These are phyloP conservation scores for Avena sativa DNA, from an alignment of 176 grass and related monocot species.

Conservation along the genomic window DNA sequence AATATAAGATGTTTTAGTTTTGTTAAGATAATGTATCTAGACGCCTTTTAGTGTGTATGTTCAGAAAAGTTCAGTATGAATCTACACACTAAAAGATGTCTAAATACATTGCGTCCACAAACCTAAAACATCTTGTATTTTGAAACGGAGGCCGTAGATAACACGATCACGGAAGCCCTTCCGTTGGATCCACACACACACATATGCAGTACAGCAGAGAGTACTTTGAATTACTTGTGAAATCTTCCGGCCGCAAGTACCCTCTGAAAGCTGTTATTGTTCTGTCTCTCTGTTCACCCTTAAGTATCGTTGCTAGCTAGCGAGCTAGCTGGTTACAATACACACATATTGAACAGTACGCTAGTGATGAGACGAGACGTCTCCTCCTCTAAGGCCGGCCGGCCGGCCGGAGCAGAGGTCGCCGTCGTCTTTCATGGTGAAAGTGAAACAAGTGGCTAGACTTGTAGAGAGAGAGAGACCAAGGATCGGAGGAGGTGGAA, in stretches of 20 bases:
- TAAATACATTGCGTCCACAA: too few relatives aligned
- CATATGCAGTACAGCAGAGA: not conserved
- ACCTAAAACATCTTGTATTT: too few relatives aligned
- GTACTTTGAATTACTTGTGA: conserved; percentile 24
- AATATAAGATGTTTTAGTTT: too few relatives aligned
- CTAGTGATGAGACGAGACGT: not conserved
- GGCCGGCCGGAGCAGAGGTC: not conserved
- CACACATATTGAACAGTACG: not conserved
- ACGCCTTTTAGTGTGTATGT: too few relatives aligned
- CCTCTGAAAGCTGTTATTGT: conserved; percentile 3
- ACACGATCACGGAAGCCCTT: not conserved
- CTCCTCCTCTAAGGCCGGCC: not conserved
- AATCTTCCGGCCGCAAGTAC: conserved; percentile 25
- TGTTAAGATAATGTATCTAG: too few relatives aligned
- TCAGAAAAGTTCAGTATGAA: too few relatives aligned
- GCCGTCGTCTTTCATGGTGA: not conserved
- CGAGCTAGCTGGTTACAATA: not conserved
- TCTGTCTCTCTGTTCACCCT: conserved; percentile 16
- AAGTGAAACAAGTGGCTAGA: not conserved
- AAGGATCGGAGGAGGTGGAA: too few relatives aligned
- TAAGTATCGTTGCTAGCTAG: not conserved
- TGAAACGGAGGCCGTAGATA: too few relatives aligned
- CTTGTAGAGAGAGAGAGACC: too few relatives aligned
- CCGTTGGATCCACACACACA: too few relatives aligned
- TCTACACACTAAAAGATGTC: too few relatives aligned